Conservation (phyloP, 192 early-diverging fungal genomes). For the Rhizophagus clarus region DNA sequence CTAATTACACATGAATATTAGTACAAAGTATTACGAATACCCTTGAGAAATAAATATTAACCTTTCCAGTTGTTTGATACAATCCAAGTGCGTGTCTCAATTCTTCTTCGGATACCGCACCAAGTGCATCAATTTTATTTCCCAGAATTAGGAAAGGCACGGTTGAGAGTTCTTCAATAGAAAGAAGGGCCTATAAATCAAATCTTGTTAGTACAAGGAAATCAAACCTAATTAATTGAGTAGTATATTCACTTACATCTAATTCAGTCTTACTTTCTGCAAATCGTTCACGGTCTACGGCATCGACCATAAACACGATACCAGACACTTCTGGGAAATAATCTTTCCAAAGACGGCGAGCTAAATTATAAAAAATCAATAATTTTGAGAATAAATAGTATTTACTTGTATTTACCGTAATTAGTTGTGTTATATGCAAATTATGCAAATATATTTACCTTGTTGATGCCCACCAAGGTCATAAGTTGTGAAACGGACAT, state of each 20-base stretch:
- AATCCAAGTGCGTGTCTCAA: conserved; percentile 86
- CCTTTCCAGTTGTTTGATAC: conserved; percentile 97
- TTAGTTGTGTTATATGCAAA: background rate
- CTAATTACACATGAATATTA: conserved; percentile 31
- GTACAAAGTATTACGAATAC: background rate
- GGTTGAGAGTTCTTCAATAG: conserved; percentile 89
- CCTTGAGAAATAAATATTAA: conserved; percentile 11
- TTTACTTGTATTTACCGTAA: too few relatives aligned
- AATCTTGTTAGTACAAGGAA: background rate
- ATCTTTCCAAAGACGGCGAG: conserved; percentile 98
- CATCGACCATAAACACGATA: conserved; percentile 97
- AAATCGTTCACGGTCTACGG: conserved; percentile 84
- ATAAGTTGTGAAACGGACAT: conserved; percentile 96
- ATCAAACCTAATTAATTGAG: background rate
- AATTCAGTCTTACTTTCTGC: conserved; percentile 92
- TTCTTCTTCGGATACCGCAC: conserved; percentile 92
- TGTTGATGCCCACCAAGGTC: conserved; percentile 98
- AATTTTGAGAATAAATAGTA: background rate
- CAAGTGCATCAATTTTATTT: conserved; percentile 97
- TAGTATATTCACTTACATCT: conserved; percentile 60
- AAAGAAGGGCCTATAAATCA: conserved; percentile 71
- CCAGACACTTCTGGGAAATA: conserved; percentile 99
- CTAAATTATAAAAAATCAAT: conserved; percentile 41
- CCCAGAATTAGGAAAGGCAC: conserved; percentile 97
- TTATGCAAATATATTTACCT: conserved; percentile 47